phyloP scores from a whole-genome alignment of 495 filamentous ascomycete genomes.

The Penicillium odoratum region DNA sequence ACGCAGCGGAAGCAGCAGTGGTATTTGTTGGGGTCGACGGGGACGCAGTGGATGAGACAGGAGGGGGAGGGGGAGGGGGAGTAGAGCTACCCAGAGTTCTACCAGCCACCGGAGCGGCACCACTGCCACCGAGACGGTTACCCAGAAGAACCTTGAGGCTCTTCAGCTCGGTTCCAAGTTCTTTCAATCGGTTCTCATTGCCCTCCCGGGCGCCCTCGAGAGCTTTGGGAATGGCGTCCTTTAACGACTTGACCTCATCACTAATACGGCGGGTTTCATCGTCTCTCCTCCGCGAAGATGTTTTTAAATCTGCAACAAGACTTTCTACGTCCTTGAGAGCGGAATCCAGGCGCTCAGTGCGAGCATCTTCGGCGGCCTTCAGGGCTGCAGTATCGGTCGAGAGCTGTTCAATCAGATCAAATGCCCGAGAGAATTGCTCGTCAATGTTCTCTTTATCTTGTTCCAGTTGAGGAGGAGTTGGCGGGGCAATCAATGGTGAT shows the following conservation, averaged over 20 bases:
- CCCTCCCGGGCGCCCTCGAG: slow-evolving; percentile 82
- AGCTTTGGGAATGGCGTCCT: slow-evolving; percentile 82
- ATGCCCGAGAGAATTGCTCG: slow-evolving; percentile 86
- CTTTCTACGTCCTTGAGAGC: slow-evolving; percentile 81
- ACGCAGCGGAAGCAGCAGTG: slow-evolving; percentile 22
- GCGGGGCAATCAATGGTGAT: slow-evolving; percentile 83
- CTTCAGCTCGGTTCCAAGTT: slow-evolving; percentile 85
- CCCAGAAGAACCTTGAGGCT: slow-evolving; percentile 86
- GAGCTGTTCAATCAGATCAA: slow-evolving; percentile 87
- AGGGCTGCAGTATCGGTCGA: slow-evolving; percentile 83
- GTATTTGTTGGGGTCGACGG: slow-evolving; percentile 15
- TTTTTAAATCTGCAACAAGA: slow-evolving; percentile 78
- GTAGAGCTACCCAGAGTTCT: slow-evolving; percentile 30
- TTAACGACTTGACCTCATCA: slow-evolving; percentile 82
- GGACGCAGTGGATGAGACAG: slow-evolving; percentile 10
- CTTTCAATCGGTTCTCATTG: slow-evolving; percentile 76
- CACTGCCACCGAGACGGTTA: slow-evolving; percentile 67
- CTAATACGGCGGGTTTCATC: slow-evolving; percentile 80
- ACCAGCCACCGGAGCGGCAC: slow-evolving; percentile 37
- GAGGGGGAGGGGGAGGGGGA: slow-evolving; percentile 27
- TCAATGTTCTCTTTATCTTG: slow-evolving; percentile 91
- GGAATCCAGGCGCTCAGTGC: slow-evolving; percentile 80
- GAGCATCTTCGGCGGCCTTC: slow-evolving; percentile 79
- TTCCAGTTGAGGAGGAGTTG: slow-evolving; percentile 88
- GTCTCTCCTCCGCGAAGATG: slow-evolving; percentile 72